phyloP scores from a whole-genome alignment of 1,284 basidiomycete genomes.

The Cutaneotrichosporon cavernicola region DNA sequence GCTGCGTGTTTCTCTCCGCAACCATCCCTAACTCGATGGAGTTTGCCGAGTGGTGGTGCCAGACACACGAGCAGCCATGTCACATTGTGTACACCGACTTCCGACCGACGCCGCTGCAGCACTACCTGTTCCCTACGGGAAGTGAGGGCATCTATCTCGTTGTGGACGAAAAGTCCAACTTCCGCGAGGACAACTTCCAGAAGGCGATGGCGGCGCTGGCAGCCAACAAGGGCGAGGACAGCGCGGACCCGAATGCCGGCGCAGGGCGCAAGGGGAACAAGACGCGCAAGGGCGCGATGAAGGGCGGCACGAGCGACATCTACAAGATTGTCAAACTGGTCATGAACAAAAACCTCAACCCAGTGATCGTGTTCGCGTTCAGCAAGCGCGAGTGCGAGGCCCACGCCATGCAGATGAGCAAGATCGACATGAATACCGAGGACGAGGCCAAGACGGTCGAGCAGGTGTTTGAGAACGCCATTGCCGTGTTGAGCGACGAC shows the following conservation, averaged over 20 bases:
- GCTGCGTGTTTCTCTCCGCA: slow-evolving; percentile 98
- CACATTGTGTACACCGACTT: slow-evolving; percentile 99
- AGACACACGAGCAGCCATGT: slow-evolving; percentile 95
- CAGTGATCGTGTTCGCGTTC: slow-evolving; percentile 98
- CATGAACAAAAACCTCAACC: slow-evolving; percentile 96
- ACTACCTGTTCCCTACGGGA: slow-evolving; percentile 95
- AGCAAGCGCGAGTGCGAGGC: slow-evolving; percentile 97
- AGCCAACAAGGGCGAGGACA: slow-evolving; percentile 84
- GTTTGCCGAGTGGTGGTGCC: slow-evolving; percentile 98
- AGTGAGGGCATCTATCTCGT: slow-evolving; percentile 97
- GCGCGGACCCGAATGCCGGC: slow-evolving; percentile 75
- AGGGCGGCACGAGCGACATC: slow-evolving; percentile 76
- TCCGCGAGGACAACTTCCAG: slow-evolving; percentile 94
- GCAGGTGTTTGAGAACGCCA: slow-evolving; percentile 92
- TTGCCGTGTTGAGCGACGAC: slow-evolving; percentile 81
- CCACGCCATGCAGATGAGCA: slow-evolving; percentile 85
- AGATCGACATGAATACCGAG: slow-evolving; percentile 92
- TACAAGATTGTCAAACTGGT: slow-evolving; percentile 99
- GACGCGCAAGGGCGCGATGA: slow-evolving; percentile 85
- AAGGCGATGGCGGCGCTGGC: slow-evolving; percentile 96
- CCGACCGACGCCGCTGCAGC: slow-evolving; percentile 94
- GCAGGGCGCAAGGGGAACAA: slow-evolving; percentile 80
- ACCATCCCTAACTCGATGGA: slow-evolving; percentile 99
- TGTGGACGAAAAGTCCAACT: slow-evolving; percentile 95
- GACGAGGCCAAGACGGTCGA: slow-evolving; percentile 88